phyloP scores from a whole-genome alignment of 1,284 basidiomycete species.

The Prillingera fragicola region DNA sequence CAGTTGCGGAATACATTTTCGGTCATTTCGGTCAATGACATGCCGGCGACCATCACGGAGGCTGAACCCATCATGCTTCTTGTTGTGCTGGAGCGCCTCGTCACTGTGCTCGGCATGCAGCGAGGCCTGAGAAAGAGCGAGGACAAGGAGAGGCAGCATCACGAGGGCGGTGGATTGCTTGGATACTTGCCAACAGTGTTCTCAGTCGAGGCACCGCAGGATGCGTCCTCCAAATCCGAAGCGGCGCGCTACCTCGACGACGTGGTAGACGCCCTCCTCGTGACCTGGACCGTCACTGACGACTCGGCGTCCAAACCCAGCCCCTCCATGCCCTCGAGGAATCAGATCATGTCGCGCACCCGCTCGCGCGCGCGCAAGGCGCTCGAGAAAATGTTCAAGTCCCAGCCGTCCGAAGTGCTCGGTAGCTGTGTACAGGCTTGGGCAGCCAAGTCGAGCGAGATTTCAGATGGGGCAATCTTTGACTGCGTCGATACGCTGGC shows the following conservation, averaged over 20 bases:
- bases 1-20: conserved; percentile 45
- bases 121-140: conserved; percentile 17
- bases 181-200: conserved; percentile 49
- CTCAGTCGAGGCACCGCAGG: conserved; percentile 37
- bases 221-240: conserved; percentile 17
- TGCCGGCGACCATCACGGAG: conserved; percentile 56
- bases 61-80: conserved; percentile 77
- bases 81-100: conserved; percentile 72
- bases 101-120: conserved; percentile 54
- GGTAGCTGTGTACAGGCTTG: conserved; percentile 51
- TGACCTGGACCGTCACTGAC: conserved; percentile 34
- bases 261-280: conserved; percentile 31
- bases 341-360: conserved; percentile 34
- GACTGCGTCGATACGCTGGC: conserved; percentile 78
- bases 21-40: conserved; percentile 43
- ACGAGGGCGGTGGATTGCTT: conserved; percentile 48
- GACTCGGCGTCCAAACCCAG: neutral
- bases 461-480: conserved; percentile 56
- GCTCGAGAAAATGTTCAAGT: conserved; percentile 79
- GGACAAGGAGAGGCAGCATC: conserved; percentile 44
- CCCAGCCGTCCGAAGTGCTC: conserved; percentile 71
- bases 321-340: conserved; percentile 22
- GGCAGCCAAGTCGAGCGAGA: conserved; percentile 25
- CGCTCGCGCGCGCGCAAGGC: conserved; percentile 66
- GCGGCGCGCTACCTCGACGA: conserved; percentile 33